These are phyloP conservation scores for Trichoderma sp. DNA, from an alignment of 2,329 filamentous ascomycete species.

Conservation along the genomic window DNA sequence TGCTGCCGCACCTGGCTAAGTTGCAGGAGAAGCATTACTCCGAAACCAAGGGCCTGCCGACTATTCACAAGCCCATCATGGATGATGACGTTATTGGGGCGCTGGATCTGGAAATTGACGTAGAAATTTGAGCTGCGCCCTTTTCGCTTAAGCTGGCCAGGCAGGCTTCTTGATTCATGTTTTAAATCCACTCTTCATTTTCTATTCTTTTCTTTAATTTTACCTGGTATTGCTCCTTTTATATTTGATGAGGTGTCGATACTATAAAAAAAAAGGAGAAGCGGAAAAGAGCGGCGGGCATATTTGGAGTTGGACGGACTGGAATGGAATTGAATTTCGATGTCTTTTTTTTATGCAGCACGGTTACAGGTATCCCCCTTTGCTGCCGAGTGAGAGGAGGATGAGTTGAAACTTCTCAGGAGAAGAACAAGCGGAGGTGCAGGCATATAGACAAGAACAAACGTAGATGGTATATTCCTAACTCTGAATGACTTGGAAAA, in stretches of 20 bases:
- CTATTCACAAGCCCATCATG: conserved; percentile 74
- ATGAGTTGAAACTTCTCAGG: background rate
- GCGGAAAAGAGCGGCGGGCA: conserved; percentile 6
- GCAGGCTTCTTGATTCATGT: background rate
- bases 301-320: conserved; percentile 13
- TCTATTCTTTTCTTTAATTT: background rate
- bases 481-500: background rate
- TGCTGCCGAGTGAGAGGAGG: background rate
- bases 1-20: conserved; percentile 53
- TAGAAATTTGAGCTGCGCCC: conserved; percentile 62
- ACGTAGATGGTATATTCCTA: background rate
- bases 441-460: conserved; percentile 4
- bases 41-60: conserved; percentile 60
- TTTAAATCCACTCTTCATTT: background rate
- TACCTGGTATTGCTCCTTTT: background rate
- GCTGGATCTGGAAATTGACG: conserved; percentile 87
- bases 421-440: background rate
- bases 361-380: background rate
- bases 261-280: background rate
- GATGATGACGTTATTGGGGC: conserved; percentile 91
- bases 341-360: background rate
- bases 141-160: background rate
- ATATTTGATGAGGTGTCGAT: background rate
- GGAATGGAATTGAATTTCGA: background rate
- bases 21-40: conserved; percentile 50